Conservation (phyloP, 2,329 filamentous ascomycete genomes). For the Grosmannia penicillata region DNA sequence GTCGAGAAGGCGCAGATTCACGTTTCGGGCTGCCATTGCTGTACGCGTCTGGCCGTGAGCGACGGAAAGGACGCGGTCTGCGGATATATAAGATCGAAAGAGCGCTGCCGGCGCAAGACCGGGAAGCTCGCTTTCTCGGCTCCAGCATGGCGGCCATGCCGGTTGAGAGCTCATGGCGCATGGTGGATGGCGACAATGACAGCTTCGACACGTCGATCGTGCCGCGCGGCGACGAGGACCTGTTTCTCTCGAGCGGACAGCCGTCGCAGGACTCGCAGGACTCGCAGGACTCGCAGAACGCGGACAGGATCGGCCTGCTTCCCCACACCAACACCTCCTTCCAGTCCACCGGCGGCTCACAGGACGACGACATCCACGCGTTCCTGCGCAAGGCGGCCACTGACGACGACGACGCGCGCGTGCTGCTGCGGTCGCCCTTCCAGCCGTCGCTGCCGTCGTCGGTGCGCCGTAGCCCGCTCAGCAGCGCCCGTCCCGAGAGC, state of each 20-base stretch:
- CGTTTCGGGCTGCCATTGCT: no score
- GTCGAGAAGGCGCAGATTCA: no score
- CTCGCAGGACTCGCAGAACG: neutral
- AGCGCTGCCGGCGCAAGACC: neutral
- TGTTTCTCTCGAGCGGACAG: conserved; percentile 22
- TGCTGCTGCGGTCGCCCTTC: conserved; percentile 39
- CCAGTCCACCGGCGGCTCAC: conserved; percentile 31
- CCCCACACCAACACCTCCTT: conserved; percentile 23
- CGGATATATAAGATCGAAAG: no score
- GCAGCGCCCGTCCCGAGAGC: conserved; percentile 5
- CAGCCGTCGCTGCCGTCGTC: conserved; percentile 33
- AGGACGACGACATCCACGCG: conserved; percentile 39
- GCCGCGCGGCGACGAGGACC: conserved; percentile 24
- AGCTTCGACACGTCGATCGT: conserved; percentile 43
- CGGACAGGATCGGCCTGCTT: conserved; percentile 1
- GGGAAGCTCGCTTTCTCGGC: no score
- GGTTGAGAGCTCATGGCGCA: conserved; percentile 42
- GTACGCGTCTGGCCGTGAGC: no score
- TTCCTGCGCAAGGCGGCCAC: conserved; percentile 38
- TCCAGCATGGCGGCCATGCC: conserved; percentile 16
- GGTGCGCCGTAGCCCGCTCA: conserved; percentile 16
- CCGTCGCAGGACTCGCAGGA: conserved; percentile 24
- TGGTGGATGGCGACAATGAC: conserved; percentile 46
- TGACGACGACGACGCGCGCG: conserved; percentile 32
- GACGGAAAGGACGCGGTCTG: no score